These are phyloP conservation scores for Diaporthe sp. DNA, from an alignment of 2,329 filamentous ascomycete species.

Conservation along the genomic window DNA sequence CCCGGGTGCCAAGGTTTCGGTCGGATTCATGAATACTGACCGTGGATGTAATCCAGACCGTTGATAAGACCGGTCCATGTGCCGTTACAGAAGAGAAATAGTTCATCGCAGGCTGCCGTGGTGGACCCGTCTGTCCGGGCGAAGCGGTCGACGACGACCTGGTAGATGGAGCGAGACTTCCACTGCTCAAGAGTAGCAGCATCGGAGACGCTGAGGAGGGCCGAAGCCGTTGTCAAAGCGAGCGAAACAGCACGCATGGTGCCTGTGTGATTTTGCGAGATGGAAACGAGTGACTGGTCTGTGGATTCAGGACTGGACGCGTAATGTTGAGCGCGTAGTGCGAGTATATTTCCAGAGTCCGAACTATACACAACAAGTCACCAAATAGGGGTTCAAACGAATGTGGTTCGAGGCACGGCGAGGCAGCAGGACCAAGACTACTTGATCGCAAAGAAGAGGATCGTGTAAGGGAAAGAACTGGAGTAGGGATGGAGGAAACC, in stretches of 20 bases:
- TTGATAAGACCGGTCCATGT: conserved; percentile 70
- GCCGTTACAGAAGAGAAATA: conserved; percentile 69
- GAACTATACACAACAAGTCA: conserved; percentile 30
- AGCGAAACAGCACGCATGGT: conserved; percentile 39
- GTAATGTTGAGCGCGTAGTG: conserved; percentile 27
- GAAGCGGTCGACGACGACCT: conserved; percentile 70
- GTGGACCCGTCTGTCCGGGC: conserved; percentile 61
- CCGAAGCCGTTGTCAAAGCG: conserved; percentile 44
- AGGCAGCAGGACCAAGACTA: conserved; percentile 27
- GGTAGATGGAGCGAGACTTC: conserved; percentile 70
- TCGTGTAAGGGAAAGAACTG: conserved; percentile 34
- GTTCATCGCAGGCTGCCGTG: conserved; percentile 57
- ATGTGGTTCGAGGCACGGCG: conserved; percentile 28
- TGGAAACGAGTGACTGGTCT: not conserved
- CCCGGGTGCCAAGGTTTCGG: not conserved
- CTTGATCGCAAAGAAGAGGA: conserved; percentile 26
- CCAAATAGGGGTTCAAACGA: conserved; percentile 35
- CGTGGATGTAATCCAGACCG: conserved; percentile 73
- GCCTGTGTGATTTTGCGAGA: conserved; percentile 7
- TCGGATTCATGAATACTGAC: conserved; percentile 43
- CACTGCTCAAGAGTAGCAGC: conserved; percentile 61
- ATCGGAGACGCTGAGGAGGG: conserved; percentile 50
- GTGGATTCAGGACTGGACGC: conserved; percentile 17
- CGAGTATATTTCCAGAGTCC: conserved; percentile 9
- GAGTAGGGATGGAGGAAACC: conserved; percentile 29